phyloP scores from a whole-genome alignment of 2,329 filamentous ascomycete species.

The Zalaria obscura region DNA sequence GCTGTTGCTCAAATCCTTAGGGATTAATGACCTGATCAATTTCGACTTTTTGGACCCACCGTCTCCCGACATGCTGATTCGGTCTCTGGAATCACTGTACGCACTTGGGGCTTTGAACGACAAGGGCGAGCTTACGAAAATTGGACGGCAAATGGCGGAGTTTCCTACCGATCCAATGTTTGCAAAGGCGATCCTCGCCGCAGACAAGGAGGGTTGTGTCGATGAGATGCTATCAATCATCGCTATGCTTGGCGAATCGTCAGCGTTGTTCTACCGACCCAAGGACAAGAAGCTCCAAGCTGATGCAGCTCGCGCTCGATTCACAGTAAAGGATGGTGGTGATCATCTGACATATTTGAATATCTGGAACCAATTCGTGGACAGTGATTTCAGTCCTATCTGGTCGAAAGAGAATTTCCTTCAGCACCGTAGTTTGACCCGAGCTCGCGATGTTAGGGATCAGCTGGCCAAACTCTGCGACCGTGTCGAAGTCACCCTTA shows the following conservation, averaged over 20 bases:
- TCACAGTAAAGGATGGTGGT: constrained; percentile 80
- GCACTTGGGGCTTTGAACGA: constrained; percentile 81
- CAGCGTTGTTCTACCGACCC: constrained; percentile 80
- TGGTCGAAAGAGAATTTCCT: constrained; percentile 92
- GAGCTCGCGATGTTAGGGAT: constrained; percentile 82
- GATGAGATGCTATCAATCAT: constrained; percentile 87
- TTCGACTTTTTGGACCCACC: constrained; percentile 97
- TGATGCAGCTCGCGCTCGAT: constrained; percentile 75
- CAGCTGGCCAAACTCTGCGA: constrained; percentile 88
- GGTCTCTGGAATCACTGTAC: constrained; percentile 80
- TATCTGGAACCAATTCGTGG: constrained; percentile 91
- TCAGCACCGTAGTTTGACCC: constrained; percentile 76
- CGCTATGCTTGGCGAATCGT: constrained; percentile 83
- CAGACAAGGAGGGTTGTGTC: constrained; percentile 81
- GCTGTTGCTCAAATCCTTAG: constrained; percentile 73
- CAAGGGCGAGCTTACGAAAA: constrained; percentile 74
- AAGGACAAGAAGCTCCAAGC: constrained; percentile 97
- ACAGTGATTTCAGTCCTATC: constrained; percentile 73
- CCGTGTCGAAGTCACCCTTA: constrained; percentile 65
- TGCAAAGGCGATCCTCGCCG: constrained; percentile 74
- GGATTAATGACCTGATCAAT: constrained; percentile 81
- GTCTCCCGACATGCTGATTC: constrained; percentile 75
- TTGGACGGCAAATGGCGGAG: constrained; percentile 89
- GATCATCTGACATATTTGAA: constrained; percentile 83
- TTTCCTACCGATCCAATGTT: constrained; percentile 89